phyloP scores from a whole-genome alignment of 805 yeast genomes.

The Candida loeiensis region DNA sequence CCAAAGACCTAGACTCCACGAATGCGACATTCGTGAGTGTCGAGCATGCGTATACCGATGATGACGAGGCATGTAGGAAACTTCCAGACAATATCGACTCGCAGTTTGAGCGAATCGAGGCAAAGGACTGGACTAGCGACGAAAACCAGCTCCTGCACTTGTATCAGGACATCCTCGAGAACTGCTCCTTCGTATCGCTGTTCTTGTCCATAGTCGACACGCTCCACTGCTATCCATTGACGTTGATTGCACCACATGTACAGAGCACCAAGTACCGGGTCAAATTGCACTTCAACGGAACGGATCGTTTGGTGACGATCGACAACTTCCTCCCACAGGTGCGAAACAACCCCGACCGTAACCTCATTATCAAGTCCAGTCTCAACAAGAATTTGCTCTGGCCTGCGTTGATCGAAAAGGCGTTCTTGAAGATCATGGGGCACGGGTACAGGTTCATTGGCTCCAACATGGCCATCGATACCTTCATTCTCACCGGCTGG shows the following conservation, averaged over 20 bases:
- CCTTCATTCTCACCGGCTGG: constrained; percentile 66
- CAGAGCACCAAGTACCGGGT: constrained; percentile 34
- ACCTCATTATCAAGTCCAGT: constrained; percentile 35
- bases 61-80: constrained; percentile 2
- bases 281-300: constrained; percentile 51
- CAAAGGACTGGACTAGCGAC: constrained; percentile 6
- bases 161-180: constrained; percentile 51
- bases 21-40: not conserved
- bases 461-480: constrained; percentile 72
- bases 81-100: constrained; percentile 8
- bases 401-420: constrained; percentile 79
- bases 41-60: not conserved
- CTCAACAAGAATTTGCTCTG: constrained; percentile 38
- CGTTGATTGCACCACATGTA: constrained; percentile 5
- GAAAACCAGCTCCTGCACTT: constrained; percentile 17
- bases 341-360: constrained; percentile 16
- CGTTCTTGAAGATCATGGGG: constrained; percentile 58
- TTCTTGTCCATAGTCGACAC: constrained; percentile 46
- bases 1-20: not conserved
- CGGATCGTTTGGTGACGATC: constrained; percentile 43
- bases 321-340: constrained; percentile 45
- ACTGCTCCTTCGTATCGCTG: constrained; percentile 77
- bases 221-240: constrained; percentile 6
- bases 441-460: constrained; percentile 64
- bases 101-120: not conserved